Evolutionary conservation across 441 rosid genomes (phyloP).

Genomic region (Cnidoscolus chayamansa): DNA sequence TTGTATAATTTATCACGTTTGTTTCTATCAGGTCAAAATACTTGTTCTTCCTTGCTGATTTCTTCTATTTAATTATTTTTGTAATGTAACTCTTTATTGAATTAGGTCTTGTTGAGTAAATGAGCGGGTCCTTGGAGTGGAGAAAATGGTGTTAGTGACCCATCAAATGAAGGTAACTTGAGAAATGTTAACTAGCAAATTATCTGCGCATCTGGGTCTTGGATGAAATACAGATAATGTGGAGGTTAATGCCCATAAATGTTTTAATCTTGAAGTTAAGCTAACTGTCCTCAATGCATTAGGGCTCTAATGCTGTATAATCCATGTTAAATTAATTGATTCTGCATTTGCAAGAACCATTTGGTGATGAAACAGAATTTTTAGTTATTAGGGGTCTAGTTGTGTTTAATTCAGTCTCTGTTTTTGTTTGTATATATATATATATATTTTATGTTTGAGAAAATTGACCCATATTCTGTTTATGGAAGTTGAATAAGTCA

Average conservation of each 20-base stretch:
- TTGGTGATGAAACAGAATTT: not conserved
- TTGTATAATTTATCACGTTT: not conserved
- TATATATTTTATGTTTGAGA: not conserved
- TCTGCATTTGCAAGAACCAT: not conserved
- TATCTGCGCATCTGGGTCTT: not conserved
- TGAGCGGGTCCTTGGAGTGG: conserved; percentile 55
- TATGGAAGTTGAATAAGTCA: conserved; percentile 4
- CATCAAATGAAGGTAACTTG: conserved; percentile 73
- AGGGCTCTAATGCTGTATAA: not conserved
- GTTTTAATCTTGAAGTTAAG: not conserved
- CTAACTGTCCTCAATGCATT: not conserved
- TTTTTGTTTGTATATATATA: not conserved
- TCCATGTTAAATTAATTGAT: not conserved
- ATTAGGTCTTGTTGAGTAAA: conserved; percentile 48
- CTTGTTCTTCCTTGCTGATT: not conserved
- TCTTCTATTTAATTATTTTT: not conserved
- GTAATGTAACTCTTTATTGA: conserved; percentile 25
- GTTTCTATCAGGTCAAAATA: not conserved
- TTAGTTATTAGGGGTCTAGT: not conserved
- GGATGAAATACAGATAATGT: not conserved
- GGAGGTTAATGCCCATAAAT: not conserved
- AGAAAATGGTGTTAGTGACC: conserved; percentile 83
- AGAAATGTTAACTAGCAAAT: conserved; percentile 2
- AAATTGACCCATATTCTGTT: not conserved
- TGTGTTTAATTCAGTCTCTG: not conserved